A percentile compares a stretch with the other conserved stretches of the same genome.
Evolutionary conservation across 257 asterid genomes (phyloP).

Genomic region (Cinchona pubescens): DNA sequence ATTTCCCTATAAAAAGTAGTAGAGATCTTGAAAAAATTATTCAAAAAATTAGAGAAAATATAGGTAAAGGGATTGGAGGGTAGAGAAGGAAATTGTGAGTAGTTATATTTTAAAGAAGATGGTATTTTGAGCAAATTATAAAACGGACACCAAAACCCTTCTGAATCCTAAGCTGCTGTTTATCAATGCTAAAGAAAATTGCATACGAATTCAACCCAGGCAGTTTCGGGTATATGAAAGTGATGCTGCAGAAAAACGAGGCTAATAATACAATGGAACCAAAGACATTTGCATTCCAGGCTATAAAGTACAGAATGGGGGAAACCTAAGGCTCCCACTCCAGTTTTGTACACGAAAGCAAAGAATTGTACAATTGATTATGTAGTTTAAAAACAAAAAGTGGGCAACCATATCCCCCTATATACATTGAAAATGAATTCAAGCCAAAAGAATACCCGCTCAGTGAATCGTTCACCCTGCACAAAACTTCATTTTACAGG

Average conservation of each 20-base stretch:
- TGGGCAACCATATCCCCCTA: constrained; percentile 13
- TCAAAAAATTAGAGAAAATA: no score
- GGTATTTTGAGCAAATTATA: no score
- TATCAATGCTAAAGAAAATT: no score
- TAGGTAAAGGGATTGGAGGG: no score
- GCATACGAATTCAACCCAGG: background rate
- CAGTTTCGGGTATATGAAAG: background rate
- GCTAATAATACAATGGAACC: background rate
- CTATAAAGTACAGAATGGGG: background rate
- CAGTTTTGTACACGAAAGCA: constrained; percentile 22
- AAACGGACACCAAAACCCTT: no score
- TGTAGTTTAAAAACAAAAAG: constrained; percentile 4
- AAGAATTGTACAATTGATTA: constrained; percentile 16
- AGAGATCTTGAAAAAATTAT: no score
- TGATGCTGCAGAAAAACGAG: background rate
- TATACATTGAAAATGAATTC: constrained; percentile 21
- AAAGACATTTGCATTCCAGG: background rate
- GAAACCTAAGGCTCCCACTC: constrained; percentile 14
- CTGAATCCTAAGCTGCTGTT: no score
- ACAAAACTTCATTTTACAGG: constrained; percentile 19
- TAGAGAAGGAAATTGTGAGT: no score
- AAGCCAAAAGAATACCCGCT: constrained; percentile 16
- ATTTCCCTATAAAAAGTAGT: no score
- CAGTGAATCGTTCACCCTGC: constrained; percentile 8
- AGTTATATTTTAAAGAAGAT: no score